Conservation (phyloP, 176 grass and related monocot genomes). For the Carex myosuroides region DNA sequence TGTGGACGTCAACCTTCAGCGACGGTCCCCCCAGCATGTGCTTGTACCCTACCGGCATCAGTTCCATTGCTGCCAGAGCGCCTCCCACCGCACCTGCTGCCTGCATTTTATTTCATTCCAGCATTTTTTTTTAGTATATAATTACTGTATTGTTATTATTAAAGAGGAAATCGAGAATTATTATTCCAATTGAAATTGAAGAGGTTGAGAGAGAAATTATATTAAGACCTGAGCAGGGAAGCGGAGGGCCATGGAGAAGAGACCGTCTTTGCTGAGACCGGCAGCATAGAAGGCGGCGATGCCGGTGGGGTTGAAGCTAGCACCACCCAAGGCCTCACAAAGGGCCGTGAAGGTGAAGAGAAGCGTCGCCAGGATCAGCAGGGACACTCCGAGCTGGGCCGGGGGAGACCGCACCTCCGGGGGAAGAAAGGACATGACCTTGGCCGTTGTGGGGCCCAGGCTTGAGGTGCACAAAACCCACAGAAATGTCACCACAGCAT, state of each 20-base stretch:
- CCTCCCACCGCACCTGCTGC: constrained; percentile 62
- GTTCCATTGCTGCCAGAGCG: constrained; percentile 43
- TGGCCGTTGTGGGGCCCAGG: constrained; percentile 35
- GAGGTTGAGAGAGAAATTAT: neutral
- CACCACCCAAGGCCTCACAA: constrained; percentile 41
- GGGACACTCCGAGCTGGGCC: constrained; percentile 32
- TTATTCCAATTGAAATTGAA: neutral
- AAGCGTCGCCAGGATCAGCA: constrained; percentile 32
- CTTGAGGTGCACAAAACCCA: constrained; percentile 56
- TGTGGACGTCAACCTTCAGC: constrained; percentile 59
- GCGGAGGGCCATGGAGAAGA: constrained; percentile 63
- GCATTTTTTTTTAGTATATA: neutral
- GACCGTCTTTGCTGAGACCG: constrained; percentile 28
- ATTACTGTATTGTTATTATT: neutral
- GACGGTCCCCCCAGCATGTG: constrained; percentile 47
- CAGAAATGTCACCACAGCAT: constrained; percentile 53
- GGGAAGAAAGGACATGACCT: constrained; percentile 32
- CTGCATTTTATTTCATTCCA: neutral
- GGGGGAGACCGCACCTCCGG: constrained; percentile 22
- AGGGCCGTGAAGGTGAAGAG: constrained; percentile 49
- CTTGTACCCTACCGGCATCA: constrained; percentile 54
- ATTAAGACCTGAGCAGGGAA: constrained; percentile 54
- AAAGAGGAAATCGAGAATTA: neutral
- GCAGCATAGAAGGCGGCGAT: constrained; percentile 68
- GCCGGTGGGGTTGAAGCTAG: constrained; percentile 60